These are phyloP conservation scores for Taphrina flavorubra DNA, from an alignment of 1,139 yeast species.

Conservation along the genomic window DNA sequence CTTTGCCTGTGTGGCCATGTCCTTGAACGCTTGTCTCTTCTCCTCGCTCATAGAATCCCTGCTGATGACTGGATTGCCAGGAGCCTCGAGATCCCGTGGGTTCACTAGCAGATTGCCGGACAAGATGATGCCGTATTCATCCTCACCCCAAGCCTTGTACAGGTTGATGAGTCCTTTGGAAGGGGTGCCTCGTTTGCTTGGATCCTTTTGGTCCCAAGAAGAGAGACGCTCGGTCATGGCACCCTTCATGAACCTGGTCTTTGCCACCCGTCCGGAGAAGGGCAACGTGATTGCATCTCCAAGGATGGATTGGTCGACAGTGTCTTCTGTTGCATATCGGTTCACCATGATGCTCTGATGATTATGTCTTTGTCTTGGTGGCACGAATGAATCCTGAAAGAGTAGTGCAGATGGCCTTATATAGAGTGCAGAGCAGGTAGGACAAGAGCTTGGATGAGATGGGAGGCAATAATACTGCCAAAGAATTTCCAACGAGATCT, in stretches of 20 bases:
- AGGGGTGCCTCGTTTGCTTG: slow-evolving; percentile 36
- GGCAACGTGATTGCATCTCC: slow-evolving; percentile 36
- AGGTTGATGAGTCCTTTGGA: slow-evolving; percentile 32
- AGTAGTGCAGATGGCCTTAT: no score
- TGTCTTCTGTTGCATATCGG: slow-evolving; percentile 25
- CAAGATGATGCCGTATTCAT: slow-evolving; percentile 35
- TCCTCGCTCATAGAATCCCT: slow-evolving; percentile 23
- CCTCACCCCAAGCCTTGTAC: slow-evolving; percentile 40
- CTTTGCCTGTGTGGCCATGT: slow-evolving; percentile 29
- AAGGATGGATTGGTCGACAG: slow-evolving; percentile 33
- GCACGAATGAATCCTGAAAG: no score
- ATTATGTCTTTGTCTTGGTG: no score
- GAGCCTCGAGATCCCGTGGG: slow-evolving; percentile 25
- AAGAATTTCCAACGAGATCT: not conserved
- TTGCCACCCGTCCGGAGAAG: slow-evolving; percentile 26
- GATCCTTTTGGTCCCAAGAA: slow-evolving; percentile 27
- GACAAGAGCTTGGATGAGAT: not conserved
- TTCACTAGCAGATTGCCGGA: slow-evolving; percentile 34
- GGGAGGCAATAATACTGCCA: no score
- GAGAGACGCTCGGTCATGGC: slow-evolving; percentile 38
- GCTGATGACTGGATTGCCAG: slow-evolving; percentile 30
- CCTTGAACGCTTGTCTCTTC: slow-evolving; percentile 11
- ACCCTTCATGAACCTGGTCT: slow-evolving; percentile 27
- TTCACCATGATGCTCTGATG: slow-evolving; percentile 5
- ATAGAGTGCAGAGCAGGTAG: no score